Evolutionary conservation across 768 basidiomycete species (phyloP).

Genomic region (Saitozyma sp.): DNA sequence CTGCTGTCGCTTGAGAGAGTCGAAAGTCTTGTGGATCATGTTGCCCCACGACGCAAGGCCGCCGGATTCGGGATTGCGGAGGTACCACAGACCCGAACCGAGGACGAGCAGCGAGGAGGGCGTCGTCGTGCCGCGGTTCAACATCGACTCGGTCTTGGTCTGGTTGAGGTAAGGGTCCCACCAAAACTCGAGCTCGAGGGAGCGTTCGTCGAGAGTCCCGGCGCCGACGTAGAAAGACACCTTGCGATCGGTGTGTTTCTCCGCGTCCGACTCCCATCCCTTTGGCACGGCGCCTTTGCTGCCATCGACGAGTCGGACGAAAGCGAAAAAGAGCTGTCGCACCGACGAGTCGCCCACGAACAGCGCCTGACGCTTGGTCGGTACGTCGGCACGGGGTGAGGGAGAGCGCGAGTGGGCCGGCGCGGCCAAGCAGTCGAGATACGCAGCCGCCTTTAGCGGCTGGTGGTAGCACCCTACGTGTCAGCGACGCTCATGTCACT

Average conservation of each 20-base stretch:
- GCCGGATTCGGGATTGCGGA: constrained; percentile 73
- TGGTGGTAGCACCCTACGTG: constrained; percentile 72
- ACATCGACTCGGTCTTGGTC: constrained; percentile 59
- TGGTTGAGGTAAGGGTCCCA: constrained; percentile 80
- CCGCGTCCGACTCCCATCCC: constrained; percentile 55
- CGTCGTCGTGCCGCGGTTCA: constrained; percentile 47
- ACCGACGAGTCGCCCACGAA: constrained; percentile 87
- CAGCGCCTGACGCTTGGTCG: constrained; percentile 59
- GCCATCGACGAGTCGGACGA: constrained; percentile 64
- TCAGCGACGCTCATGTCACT: neutral
- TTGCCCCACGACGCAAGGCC: constrained; percentile 76
- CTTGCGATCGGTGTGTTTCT: constrained; percentile 66
- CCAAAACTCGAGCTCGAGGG: constrained; percentile 46
- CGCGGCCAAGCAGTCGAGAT: constrained; percentile 11
- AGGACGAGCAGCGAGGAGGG: constrained; percentile 71
- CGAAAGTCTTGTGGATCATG: constrained; percentile 68
- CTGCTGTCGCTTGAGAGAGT: constrained; percentile 50
- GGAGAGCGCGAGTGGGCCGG: constrained; percentile 1
- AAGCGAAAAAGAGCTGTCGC: constrained; percentile 73
- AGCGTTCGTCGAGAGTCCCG: constrained; percentile 12
- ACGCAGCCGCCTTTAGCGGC: constrained; percentile 24
- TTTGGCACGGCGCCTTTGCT: constrained; percentile 58
- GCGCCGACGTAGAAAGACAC: constrained; percentile 22
- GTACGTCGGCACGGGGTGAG: neutral
- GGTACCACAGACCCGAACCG: constrained; percentile 86